These are phyloP conservation scores for Lonicera japonica DNA, from an alignment of 129 eudicot species.

Conservation along the genomic window DNA sequence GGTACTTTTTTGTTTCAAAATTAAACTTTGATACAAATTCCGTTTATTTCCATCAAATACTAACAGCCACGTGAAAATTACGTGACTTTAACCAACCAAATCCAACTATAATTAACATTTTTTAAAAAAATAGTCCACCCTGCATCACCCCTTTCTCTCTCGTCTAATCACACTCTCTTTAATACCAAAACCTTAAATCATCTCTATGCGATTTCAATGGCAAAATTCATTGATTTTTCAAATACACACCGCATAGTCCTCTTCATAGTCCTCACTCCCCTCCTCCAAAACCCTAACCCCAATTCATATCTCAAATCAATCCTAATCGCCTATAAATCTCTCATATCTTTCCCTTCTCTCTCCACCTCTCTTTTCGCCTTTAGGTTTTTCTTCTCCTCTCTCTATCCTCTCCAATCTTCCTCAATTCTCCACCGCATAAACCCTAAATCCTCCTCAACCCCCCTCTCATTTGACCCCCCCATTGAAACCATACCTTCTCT, in stretches of 20 bases:
- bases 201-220: constrained; percentile 21
- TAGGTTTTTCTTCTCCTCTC: constrained; percentile 55
- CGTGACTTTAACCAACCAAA: no score
- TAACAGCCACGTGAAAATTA: no score
- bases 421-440: constrained; percentile 40
- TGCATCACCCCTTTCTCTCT: no score
- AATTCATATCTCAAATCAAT: constrained; percentile 36
- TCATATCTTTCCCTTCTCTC: constrained; percentile 33
- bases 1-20: no score
- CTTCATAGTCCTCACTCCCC: constrained; percentile 62
- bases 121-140: no score
- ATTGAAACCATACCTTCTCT: constrained; percentile 39
- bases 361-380: constrained; percentile 51
- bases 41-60: no score
- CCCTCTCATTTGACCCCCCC: constrained; percentile 44
- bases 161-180: no score
- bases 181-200: no score
- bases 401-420: constrained; percentile 61
- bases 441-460: no score
- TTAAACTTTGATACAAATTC: no score
- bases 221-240: constrained; percentile 36
- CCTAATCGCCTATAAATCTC: constrained; percentile 25
- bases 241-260: constrained; percentile 60
- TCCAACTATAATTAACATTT: no score
- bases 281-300: constrained; percentile 37